Evolutionary conservation across 352 stramenopile genomes (phyloP).

Genomic region (Phytophthora hibernalis): DNA sequence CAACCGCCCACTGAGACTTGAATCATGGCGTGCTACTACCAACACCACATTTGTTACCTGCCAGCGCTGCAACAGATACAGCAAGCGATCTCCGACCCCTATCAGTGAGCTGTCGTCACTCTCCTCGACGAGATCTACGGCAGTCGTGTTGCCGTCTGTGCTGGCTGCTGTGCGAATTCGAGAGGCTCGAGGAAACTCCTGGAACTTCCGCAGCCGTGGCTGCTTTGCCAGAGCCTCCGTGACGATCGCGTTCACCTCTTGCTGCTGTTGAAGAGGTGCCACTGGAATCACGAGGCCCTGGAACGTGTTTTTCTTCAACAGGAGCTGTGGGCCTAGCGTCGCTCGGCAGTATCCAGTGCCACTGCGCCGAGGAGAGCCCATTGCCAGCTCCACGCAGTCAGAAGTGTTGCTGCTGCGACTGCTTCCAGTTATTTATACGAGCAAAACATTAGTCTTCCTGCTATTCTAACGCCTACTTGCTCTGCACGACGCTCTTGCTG

Average conservation of each 20-base stretch:
- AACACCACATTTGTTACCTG: slow-evolving; percentile 79
- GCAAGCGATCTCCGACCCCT: slow-evolving; percentile 72
- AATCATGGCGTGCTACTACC: slow-evolving; percentile 67
- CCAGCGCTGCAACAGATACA: slow-evolving; percentile 86
- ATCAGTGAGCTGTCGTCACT: slow-evolving; percentile 60
- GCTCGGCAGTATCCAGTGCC: slow-evolving; percentile 23
- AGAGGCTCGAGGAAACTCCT: slow-evolving; percentile 58
- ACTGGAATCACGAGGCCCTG: slow-evolving; percentile 69
- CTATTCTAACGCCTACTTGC: slow-evolving; percentile 35
- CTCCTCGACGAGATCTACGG: slow-evolving; percentile 54
- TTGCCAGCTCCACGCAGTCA: neutral
- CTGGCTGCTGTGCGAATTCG: slow-evolving; percentile 37
- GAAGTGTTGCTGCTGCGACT: slow-evolving; percentile 1
- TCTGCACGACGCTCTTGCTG: slow-evolving; percentile 63
- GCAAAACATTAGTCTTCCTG: neutral
- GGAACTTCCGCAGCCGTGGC: slow-evolving; percentile 50
- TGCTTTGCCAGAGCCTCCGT: slow-evolving; percentile 38
- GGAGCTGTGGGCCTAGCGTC: slow-evolving; percentile 59
- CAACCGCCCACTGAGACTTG: slow-evolving; percentile 62
- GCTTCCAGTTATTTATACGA: slow-evolving; percentile 27
- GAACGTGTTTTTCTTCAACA: slow-evolving; percentile 77
- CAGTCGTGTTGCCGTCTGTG: slow-evolving; percentile 13
- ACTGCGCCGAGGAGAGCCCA: slow-evolving; percentile 27
- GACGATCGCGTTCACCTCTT: slow-evolving; percentile 26
- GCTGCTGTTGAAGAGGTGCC: slow-evolving; percentile 22